Evolutionary conservation across 768 basidiomycete species (phyloP).

Genomic region (Tremella mesenterica): DNA sequence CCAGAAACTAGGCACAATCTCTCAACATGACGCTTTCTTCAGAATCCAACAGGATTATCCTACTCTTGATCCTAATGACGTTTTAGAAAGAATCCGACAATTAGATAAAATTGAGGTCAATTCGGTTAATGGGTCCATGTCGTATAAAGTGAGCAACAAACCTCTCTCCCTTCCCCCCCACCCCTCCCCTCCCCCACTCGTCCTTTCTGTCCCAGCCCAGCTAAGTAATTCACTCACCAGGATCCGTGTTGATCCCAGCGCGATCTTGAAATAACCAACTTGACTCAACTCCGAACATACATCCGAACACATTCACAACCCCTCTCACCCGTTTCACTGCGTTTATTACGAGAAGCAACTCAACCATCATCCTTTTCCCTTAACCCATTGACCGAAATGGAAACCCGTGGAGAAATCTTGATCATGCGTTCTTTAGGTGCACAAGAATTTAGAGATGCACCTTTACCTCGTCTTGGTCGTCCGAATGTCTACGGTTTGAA

Average conservation of each 20-base stretch:
- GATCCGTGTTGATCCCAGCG: too few species aligned
- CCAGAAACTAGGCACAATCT: neutral
- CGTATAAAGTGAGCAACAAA: slow-evolving; percentile 24
- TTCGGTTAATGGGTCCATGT: slow-evolving; percentile 27
- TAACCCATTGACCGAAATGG: neutral
- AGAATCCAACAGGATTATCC: slow-evolving; percentile 18
- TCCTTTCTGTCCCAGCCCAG: too few species aligned
- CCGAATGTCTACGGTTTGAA: slow-evolving; percentile 25
- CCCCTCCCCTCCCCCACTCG: neutral
- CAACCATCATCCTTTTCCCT: slow-evolving; percentile 2
- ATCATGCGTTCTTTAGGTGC: slow-evolving; percentile 24
- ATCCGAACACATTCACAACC: slow-evolving; percentile 21
- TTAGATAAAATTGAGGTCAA: slow-evolving; percentile 26
- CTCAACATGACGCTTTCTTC: slow-evolving; percentile 12
- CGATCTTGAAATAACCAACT: slow-evolving; percentile 17
- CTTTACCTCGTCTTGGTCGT: slow-evolving; percentile 21
- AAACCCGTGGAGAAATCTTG: slow-evolving; percentile 17
- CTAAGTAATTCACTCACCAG: too few species aligned
- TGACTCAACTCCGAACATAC: slow-evolving; percentile 19
- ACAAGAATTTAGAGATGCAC: slow-evolving; percentile 19
- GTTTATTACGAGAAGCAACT: slow-evolving; percentile 5
- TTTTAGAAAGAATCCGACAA: slow-evolving; percentile 23
- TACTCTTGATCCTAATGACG: slow-evolving; percentile 14
- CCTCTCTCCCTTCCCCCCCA: neutral
- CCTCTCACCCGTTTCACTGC: slow-evolving; percentile 4